Base-by-base conservation (phyloP, 805 yeast genomes). In the Spathaspora girioi region DNA sequence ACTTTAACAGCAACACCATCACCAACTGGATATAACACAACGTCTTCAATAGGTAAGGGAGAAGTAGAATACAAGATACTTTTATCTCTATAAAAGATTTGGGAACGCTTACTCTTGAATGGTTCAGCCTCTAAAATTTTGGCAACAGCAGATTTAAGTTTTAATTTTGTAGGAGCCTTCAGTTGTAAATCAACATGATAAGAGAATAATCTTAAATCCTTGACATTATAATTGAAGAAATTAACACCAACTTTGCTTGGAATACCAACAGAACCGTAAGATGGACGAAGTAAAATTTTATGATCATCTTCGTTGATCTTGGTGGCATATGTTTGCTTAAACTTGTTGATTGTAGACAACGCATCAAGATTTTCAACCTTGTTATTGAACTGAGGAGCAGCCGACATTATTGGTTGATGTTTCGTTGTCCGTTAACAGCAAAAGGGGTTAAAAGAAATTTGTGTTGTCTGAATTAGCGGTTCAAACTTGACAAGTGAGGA, bases 31-130 rank as follows among this genome's bases (percentile, higher is more conserved):
- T 14, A 47, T 29, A 47, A 17, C 5, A 26, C 45, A 3, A 31
- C 50, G 29, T 50, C 53, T 38, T 50, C 53, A 40, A 50, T 50
- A 5, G 50, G 53, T 35, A 50, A 47, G 14, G 50, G 50, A 9
- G 45, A 17, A 20, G 18, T 38, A 2, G 48, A 47, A 18, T 50
- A 50, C 11, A 50, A 23, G 27, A 18, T 43, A 43, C 41, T 50
- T 8, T 43, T 19, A 32, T 41, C 42, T 17, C 48, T 43, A 17
- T 50, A 50, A 29, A 38, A 50, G 35, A 50, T 47, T 9, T 47
- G 50, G 5, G 20, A 31, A 8, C 43, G 43, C 38, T 50, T 50
- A 50, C 53, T 47, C 38, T 50, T 50, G 32, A 50, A 50, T 4
- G 53, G 53, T 32, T 50, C 53, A 6, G 38, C 4, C n/a, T 43